A percentile compares a stretch with the other conserved stretches of the same genome.
Conservation (phyloP, 2,329 filamentous ascomycete genomes). For the Clonostachys chloroleuca region DNA sequence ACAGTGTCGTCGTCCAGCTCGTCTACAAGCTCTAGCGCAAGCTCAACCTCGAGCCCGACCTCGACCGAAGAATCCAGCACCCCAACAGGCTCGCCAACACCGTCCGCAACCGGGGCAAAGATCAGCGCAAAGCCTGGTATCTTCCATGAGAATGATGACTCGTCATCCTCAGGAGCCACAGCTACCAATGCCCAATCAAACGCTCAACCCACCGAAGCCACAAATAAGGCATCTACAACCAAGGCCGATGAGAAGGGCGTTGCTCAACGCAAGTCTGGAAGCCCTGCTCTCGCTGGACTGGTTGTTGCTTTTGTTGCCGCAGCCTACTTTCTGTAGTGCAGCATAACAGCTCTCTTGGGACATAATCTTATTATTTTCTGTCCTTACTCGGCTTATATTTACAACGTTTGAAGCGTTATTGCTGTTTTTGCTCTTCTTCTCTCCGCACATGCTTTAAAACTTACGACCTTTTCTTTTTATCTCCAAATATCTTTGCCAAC, state of each 20-base stretch:
- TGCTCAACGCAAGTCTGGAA: slow-evolving; percentile 39
- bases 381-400: not conserved
- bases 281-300: slow-evolving; percentile 46
- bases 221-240: slow-evolving; percentile 20
- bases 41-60: slow-evolving; percentile 6
- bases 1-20: slow-evolving; percentile 9
- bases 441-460: not conserved
- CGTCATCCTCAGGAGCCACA: slow-evolving; percentile 1
- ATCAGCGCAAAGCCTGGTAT: slow-evolving; percentile 31
- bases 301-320: slow-evolving; percentile 52
- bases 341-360: too few species aligned
- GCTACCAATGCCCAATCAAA: slow-evolving; percentile 11
- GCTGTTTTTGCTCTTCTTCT: not conserved
- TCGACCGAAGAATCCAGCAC: slow-evolving; percentile 2
- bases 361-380: too few species aligned
- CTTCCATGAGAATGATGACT: slow-evolving; percentile 48
- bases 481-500: not conserved
- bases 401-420: not conserved
- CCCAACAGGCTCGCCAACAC: not conserved
- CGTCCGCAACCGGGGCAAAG: slow-evolving; percentile 2
- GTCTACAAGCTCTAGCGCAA: slow-evolving; percentile 7
- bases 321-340: slow-evolving; percentile 36
- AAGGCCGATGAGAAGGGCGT: slow-evolving; percentile 36
- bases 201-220: slow-evolving; percentile 13
- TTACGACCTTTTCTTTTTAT: not conserved